Base-by-base conservation (phyloP, 2,329 filamentous ascomycete genomes). In the Orbilia blumenaviensis region DNA sequence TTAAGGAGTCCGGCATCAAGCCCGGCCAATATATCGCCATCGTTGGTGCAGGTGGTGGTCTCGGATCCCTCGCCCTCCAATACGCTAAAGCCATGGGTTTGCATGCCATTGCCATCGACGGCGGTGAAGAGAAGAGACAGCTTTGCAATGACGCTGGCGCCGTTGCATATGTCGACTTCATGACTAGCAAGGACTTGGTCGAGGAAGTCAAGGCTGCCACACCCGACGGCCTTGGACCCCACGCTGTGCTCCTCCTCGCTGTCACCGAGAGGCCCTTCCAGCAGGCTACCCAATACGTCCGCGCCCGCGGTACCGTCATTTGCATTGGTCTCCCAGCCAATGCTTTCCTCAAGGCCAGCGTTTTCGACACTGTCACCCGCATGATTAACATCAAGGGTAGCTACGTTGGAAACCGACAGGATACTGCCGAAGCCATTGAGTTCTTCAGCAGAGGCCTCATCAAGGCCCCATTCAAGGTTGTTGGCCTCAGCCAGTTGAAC, bases 321-420 rank as follows among this genome's bases (percentile, higher is more conserved):
- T 94, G 92, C 84, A 95, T 98, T 81, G 94, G 94, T 81, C 86
- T 97, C 25, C 94, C 94, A 3, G 90, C 92, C 38, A 87, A 90
- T 78, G 93, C 94, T 1, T 91, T 87, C 83, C 87, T 97, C 78
- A 88, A 88, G 80, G 93, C 94, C 0, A 92, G 93, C 41, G 93
- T 97, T 66, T 97, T 97, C 83, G 90, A 94, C 82, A 92, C 91
- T 6, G 94, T 97, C 78, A 87, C 94, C 81, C 87, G 90, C 84
- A 97, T 97, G 93, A 90, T 97, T 85, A 90, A 84, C 80, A 97
- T 98, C 86, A 92, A 92, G 86, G 94, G 94, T 76, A 93, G 90
- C 80, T 97, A 97, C 82, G 94, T 98, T 79, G 94, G 94, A 71
- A 97, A 96, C 86, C 89, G 94, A 79, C 89, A 91, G 82, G 94